Evolutionary conservation across 1,284 basidiomycete genomes (phyloP).

Genomic region (Volvariella volvacea): DNA sequence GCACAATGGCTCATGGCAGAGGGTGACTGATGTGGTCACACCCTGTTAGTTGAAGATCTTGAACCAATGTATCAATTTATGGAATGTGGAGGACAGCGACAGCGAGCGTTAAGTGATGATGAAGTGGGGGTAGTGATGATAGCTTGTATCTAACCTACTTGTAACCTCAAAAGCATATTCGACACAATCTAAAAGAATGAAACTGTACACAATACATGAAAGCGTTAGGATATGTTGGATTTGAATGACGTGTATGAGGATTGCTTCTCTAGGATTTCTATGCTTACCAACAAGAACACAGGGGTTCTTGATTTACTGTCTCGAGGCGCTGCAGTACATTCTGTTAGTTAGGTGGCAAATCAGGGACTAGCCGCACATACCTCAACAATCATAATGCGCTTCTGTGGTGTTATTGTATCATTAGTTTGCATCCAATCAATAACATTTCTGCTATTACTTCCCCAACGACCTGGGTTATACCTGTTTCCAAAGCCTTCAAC

Average conservation of each 20-base stretch:
- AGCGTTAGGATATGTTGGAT: too few species aligned
- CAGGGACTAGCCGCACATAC: slow-evolving; percentile 30
- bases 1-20: slow-evolving; percentile 81
- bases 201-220: too few species aligned
- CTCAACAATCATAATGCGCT: slow-evolving; percentile 63
- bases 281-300: slow-evolving; percentile 63
- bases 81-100: neutral
- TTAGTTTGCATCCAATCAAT: slow-evolving; percentile 63
- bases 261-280: too few species aligned
- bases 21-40: slow-evolving; percentile 42
- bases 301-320: slow-evolving; percentile 56
- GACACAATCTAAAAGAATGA: too few species aligned
- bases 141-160: neutral
- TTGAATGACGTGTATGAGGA: too few species aligned
- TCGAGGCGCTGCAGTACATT: slow-evolving; percentile 54
- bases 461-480: slow-evolving; percentile 36
- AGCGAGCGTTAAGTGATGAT: neutral
- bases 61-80: neutral
- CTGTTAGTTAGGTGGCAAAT: slow-evolving; percentile 5
- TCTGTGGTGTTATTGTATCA: slow-evolving; percentile 40
- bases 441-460: slow-evolving; percentile 31
- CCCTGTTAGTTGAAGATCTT: neutral
- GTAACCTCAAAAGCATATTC: slow-evolving; percentile 1
- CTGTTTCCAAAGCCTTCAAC: slow-evolving; percentile 35
- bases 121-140: too few species aligned